Conservation (phyloP, 352 stramenopile species). For the Phytophthora melonis region DNA sequence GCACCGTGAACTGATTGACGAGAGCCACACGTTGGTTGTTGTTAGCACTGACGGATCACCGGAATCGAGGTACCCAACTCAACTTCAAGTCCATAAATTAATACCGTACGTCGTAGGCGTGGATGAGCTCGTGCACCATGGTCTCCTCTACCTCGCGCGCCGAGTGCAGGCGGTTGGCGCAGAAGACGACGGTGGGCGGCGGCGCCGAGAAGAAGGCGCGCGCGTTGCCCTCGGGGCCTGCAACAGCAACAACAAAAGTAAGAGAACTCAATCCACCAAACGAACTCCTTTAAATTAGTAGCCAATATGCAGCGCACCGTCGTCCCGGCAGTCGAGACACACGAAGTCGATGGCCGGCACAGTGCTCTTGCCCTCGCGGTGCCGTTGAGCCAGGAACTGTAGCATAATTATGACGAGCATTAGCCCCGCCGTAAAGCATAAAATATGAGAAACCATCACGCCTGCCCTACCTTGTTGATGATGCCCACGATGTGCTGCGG, state of each 20-base stretch:
- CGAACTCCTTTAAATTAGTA: conserved; percentile 2
- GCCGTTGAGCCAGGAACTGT: conserved; percentile 62
- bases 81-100: conserved; percentile 11
- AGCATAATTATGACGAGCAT: background rate
- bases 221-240: conserved; percentile 78
- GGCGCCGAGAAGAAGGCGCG: conserved; percentile 87
- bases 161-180: conserved; percentile 81
- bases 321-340: conserved; percentile 79
- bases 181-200: conserved; percentile 84
- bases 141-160: conserved; percentile 80
- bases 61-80: background rate
- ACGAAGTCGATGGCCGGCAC: conserved; percentile 69
- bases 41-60: conserved; percentile 12
- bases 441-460: conserved; percentile 7
- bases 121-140: conserved; percentile 88
- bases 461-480: conserved; percentile 72
- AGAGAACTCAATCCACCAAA: background rate
- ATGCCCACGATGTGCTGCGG: conserved; percentile 73
- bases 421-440: background rate
- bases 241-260: conserved; percentile 3
- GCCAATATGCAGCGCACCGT: conserved; percentile 40
- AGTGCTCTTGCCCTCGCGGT: conserved; percentile 33
- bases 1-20: conserved; percentile 70
- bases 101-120: conserved; percentile 80
- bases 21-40: background rate